Percentiles rank a stretch among this genome's conserved stretches.
These are phyloP conservation scores for Phytopythium boreale DNA, from an alignment of 352 stramenopile genomes.

Conservation along the genomic window DNA sequence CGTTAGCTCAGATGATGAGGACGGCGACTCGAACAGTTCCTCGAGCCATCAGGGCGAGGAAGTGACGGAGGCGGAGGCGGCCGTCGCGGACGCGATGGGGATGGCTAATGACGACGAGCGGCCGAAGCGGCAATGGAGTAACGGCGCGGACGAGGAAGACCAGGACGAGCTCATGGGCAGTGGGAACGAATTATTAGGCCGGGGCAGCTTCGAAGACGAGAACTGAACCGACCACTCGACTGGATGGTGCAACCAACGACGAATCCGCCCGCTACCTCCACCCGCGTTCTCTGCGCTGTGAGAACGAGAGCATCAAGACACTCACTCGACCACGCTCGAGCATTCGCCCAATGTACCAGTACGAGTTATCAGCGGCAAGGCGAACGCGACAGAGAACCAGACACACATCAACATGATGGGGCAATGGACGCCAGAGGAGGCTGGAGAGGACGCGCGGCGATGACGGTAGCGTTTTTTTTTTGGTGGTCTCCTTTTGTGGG, in stretches of 20 bases:
- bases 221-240: conserved; percentile 22
- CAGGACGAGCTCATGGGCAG: conserved; percentile 76
- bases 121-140: conserved; percentile 14
- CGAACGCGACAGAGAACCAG: neutral
- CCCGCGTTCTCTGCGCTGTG: too few species aligned
- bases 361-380: neutral
- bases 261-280: neutral
- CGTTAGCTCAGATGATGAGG: conserved; percentile 55
- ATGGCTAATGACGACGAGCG: conserved; percentile 21
- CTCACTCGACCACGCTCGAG: neutral
- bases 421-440: neutral
- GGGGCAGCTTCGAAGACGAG: conserved; percentile 56
- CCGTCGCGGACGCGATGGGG: conserved; percentile 30
- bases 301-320: conserved; percentile 4
- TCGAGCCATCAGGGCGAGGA: conserved; percentile 50
- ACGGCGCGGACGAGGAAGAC: conserved; percentile 28
- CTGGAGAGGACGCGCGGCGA: neutral
- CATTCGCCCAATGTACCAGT: conserved; percentile 5
- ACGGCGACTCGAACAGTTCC: conserved; percentile 40
- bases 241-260: neutral
- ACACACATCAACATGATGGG: neutral
- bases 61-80: conserved; percentile 26
- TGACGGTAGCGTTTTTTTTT: neutral
- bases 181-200: conserved; percentile 64
- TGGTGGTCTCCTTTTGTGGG: neutral